Evolutionary conservation across 257 asterid species (phyloP), one percentile per base, ranked within the genome.

Genomic region (Salvia hispanica): DNA sequence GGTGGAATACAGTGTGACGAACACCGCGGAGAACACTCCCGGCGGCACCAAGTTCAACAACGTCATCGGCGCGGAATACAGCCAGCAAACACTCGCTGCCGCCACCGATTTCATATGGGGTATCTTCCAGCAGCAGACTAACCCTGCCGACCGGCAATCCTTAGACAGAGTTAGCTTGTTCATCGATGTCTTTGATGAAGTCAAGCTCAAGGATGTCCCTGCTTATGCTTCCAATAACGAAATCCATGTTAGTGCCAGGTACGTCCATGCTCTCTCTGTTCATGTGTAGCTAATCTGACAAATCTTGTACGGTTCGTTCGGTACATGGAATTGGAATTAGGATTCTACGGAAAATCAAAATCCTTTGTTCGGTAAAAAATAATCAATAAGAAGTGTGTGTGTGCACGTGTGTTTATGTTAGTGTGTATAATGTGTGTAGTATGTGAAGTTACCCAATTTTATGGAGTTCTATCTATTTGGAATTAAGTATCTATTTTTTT

Each of bases 201-300:
- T 18, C 21, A 1, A 18, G 21, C 1, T 84, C 72, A 80, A 82
- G 80, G 84, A 66, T 4, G 91, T 82, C 5, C 79, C 80, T 33
- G 86, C 92, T 0, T 82, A 79, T 7, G 61, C 88, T 0, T 12
- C 3, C 44, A 69, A 63, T 42, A 14, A 76, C 18, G 73, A 82
- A 76, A 89, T 82, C 28, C 93, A 81, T 11, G 82, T 84, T 40
- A 83, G 83, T 45, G 81, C 83, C 33, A 67, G 82, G 80, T 84
- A 80, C 44, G 21, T 18, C 21, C 21, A 18, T 18, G 21, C 21
- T 18, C 21, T 18, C 21, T 18, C 21, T 18, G 21, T 18, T 18
- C 21, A 18, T 18, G 21, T 18, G 21, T 18, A 18, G 21, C 21
- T 18, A 18, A 18, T 18, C 21, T 18, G 21, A 18, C 21, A 18